These are phyloP conservation scores for Picochlorum sp. DNA, from an alignment of 139 green algal genomes.

Conservation along the genomic window DNA sequence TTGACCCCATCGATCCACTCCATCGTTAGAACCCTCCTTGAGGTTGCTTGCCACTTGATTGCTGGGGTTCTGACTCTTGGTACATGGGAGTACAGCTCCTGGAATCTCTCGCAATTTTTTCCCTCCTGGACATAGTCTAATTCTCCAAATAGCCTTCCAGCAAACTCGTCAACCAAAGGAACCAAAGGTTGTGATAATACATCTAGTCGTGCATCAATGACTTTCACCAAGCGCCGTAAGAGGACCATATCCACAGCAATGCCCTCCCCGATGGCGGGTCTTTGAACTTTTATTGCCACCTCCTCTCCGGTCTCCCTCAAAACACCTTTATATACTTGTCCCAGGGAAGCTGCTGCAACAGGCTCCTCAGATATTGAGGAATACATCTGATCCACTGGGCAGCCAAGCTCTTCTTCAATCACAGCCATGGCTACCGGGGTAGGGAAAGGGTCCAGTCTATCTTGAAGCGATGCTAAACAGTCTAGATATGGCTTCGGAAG, in stretches of 20 bases:
- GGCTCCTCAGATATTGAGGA: slow-evolving; percentile 52
- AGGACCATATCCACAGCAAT: slow-evolving; percentile 89
- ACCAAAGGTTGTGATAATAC: slow-evolving; percentile 67
- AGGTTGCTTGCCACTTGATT: slow-evolving; percentile 66
- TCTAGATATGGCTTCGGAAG: slow-evolving; percentile 57
- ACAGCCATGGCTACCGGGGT: slow-evolving; percentile 30
- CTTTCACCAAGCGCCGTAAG: slow-evolving; percentile 64
- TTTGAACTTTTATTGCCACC: slow-evolving; percentile 96
- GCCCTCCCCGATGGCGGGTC: slow-evolving; percentile 78
- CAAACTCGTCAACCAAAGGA: slow-evolving; percentile 95
- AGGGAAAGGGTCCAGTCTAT: slow-evolving; percentile 38
- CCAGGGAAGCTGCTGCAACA: slow-evolving; percentile 76
- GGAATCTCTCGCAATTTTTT: slow-evolving; percentile 80
- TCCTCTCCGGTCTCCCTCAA: slow-evolving; percentile 60
- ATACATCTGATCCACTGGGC: slow-evolving; percentile 50
- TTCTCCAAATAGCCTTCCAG: slow-evolving; percentile 84
- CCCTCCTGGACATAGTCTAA: slow-evolving; percentile 91
- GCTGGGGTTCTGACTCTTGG: slow-evolving; percentile 58
- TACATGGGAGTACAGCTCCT: slow-evolving; percentile 56
- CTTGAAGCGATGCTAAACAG: slow-evolving; percentile 67
- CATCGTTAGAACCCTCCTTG: slow-evolving; percentile 79
- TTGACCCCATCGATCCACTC: slow-evolving; percentile 97
- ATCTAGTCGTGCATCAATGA: slow-evolving; percentile 58
- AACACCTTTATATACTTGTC: slow-evolving; percentile 81
- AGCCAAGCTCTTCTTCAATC: slow-evolving; percentile 80